These are phyloP conservation scores for Pleurotus platypus DNA, from an alignment of 768 basidiomycete species.

Conservation along the genomic window DNA sequence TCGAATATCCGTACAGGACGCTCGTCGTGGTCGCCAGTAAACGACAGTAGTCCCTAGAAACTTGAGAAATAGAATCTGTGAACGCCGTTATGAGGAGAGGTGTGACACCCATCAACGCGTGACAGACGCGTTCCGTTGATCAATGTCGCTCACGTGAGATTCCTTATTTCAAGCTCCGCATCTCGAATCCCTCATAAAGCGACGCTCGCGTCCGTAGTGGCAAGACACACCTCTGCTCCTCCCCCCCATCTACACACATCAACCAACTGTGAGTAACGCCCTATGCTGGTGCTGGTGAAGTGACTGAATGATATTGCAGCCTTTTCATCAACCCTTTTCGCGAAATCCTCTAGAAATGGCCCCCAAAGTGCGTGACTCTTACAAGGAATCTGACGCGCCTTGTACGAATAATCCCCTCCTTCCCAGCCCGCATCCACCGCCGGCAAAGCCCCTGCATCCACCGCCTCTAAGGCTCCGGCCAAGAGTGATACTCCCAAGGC, in stretches of 20 bases:
- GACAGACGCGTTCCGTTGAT: conserved; percentile 7
- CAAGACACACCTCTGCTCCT: conserved; percentile 8
- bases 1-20: conserved; percentile 79
- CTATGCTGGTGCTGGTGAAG: background rate
- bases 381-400: background rate
- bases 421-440: conserved; percentile 66
- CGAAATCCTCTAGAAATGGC: conserved; percentile 22
- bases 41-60: conserved; percentile 1
- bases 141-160: conserved; percentile 6
- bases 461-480: conserved; percentile 63
- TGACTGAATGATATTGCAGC: background rate
- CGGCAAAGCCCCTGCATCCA: conserved; percentile 66
- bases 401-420: conserved; percentile 7
- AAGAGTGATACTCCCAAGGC: conserved; percentile 42
- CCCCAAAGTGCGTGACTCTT: conserved; percentile 27
- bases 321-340: background rate
- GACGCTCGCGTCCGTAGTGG: conserved; percentile 7
- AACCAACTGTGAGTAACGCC: no score
- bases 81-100: background rate
- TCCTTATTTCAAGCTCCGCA: conserved; percentile 10
- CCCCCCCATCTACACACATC: conserved; percentile 9
- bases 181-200: conserved; percentile 10
- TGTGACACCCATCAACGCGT: conserved; percentile 2
- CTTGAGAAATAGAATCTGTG: background rate
- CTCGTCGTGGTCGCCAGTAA: conserved; percentile 39